Evolutionary conservation across 495 filamentous ascomycete genomes (phyloP), one percentile per base, ranked within the genome.

Genomic region (Pyrenopolyporus hunteri): DNA sequence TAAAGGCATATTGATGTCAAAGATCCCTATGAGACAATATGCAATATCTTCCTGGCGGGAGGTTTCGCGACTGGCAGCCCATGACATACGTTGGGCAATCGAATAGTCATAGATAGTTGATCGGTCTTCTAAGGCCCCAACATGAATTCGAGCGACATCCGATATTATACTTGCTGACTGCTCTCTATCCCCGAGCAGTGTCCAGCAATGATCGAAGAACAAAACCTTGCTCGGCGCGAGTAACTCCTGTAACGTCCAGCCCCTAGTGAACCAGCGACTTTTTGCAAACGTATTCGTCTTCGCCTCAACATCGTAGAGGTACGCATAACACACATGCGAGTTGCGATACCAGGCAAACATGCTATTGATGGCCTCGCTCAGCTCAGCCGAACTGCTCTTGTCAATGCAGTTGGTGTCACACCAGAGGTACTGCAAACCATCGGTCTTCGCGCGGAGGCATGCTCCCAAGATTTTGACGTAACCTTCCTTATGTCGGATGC

Each of bases 231-330:
- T n/a, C 0, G 78, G 78, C 0, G 77, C 78, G 2, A 79, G 64
- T 4, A 81, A 57, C 45, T 79, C 78, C 25, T 80, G 76, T 1
- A 80, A 57, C 0, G 77, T 80, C 77, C 76, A 80, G 0, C 77
- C 78, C 11, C 76, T 63, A 0, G 70, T 75, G 31, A 78, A 77
- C 78, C 78, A 81, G 3, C 69, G 48, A 43, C 73, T 75, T 10
- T 71, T 48, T 1, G 53, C 31, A 40, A 80, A 74, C 0, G 54
- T 53, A 6, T 44, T 33, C 1, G 46, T 60, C 11, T 22, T 20
- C 5, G 19, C 35, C 23, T 45, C 16, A 1, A 78, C 65, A 59
- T 79, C 74, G 1, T 58, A 36, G 0, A 80, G 66, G 35, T 72
- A 74, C 0, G 63, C 75, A 55, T 75, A 79, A 49, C 76, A 79